Base-by-base conservation (phyloP, 345 rosid species). In the Camelina neglecta region DNA sequence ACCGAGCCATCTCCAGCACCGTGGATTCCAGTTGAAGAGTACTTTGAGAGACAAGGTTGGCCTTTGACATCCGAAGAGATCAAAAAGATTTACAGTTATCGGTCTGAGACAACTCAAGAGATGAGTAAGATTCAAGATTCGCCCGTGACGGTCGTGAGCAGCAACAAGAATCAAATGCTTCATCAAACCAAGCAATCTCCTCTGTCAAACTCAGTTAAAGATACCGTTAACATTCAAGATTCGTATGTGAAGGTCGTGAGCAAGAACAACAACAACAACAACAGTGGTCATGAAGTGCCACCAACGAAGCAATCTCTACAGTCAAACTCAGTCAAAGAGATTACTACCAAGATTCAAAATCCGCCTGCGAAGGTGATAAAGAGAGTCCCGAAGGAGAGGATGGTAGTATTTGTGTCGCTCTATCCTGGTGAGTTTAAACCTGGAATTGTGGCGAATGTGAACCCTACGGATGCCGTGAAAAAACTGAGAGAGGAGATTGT, bases 361-460 rank as follows among this genome's bases (percentile, higher is more conserved):
- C 7, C 18, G n/a, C 36, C 8, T 55, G 7, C 6, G 18, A 12
- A 18, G 18, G 18, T 18, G 18, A 18, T 18, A 0, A 18, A 18
- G 18, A 18, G 18, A 18, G 18, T 18, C 18, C 18, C 18, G 18
- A 18, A 44, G 16, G 5, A 44, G 16, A 4, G 2, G 59, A 54
- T 26, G 16, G 18, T n/a, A 55, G 18, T 55, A 26, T 2, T 2
- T 47, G 60, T 26, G 60, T 55, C 33, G 36, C 60, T 9, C 31
- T 29, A 56, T 55, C 3, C 18, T 26, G 10, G 60, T 55, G 24
- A 18, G 55, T 29, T 1, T 29, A 29, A 29, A 29, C 31, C 31
- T 10, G 83, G 85, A 82, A 82, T 87, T n/a, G 83, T 88, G 2
- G 81, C 90, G 59, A 90, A 84, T 50, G 79, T 93, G 41, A 88